Percentiles rank a stretch among this genome's conserved stretches.
Conservation (phyloP, 345 rosid genomes). For the Excoecaria cochinchinensis region DNA sequence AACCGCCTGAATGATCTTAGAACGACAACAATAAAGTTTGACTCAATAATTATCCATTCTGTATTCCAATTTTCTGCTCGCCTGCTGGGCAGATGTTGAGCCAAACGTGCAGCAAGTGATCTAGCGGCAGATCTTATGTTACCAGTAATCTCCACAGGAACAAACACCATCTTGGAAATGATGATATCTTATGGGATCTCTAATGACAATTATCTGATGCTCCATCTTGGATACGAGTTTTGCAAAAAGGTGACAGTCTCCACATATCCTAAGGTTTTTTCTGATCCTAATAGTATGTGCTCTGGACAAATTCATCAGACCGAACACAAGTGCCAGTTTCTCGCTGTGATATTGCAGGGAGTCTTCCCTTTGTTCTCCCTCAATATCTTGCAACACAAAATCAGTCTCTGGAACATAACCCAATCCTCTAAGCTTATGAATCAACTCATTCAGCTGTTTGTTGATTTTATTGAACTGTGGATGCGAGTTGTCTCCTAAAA, state of each 20-base stretch:
- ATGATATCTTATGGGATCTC: constrained; percentile 69
- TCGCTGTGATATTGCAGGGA: constrained; percentile 63
- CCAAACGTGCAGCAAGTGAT: background rate
- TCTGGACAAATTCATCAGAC: constrained; percentile 26
- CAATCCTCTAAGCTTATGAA: constrained; percentile 36
- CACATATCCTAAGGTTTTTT: constrained; percentile 65
- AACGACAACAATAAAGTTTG: no score
- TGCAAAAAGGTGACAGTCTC: constrained; percentile 64
- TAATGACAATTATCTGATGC: constrained; percentile 45
- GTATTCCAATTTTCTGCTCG: no score
- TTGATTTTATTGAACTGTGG: constrained; percentile 49
- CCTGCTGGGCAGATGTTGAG: background rate
- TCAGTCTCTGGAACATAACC: constrained; percentile 70
- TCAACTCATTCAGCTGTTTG: constrained; percentile 36
- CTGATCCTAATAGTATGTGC: constrained; percentile 58
- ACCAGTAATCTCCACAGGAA: constrained; percentile 75
- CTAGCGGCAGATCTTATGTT: constrained; percentile 11
- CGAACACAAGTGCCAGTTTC: constrained; percentile 62
- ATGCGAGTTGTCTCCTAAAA: constrained; percentile 59
- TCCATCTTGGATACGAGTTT: constrained; percentile 57
- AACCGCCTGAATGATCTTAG: no score
- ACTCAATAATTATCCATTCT: no score
- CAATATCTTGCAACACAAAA: constrained; percentile 64
- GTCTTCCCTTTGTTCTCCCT: constrained; percentile 69
- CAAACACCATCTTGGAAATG: constrained; percentile 58